phyloP scores from a whole-genome alignment of 352 stramenopile genomes.

The Synura sp. region DNA sequence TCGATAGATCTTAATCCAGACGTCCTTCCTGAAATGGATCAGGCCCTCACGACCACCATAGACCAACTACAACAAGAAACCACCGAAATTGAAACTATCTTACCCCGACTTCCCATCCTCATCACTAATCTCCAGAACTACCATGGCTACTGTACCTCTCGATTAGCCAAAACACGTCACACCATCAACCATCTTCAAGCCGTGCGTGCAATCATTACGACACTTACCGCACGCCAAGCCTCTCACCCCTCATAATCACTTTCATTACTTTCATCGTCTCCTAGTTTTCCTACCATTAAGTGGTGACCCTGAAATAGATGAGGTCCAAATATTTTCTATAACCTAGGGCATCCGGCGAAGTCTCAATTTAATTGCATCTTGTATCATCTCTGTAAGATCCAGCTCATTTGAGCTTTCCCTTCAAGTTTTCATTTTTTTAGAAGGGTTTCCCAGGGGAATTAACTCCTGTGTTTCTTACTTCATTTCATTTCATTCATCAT shows the following conservation, averaged over 20 bases:
- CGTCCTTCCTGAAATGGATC: too few species aligned
- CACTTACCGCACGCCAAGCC: constrained; percentile 11
- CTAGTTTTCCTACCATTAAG: not conserved
- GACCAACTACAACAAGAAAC: too few species aligned
- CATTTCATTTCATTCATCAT: constrained; percentile 13
- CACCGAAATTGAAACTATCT: too few species aligned
- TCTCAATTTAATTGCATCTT: too few species aligned
- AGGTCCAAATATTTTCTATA: constrained; percentile 10
- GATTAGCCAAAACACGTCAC: not conserved
- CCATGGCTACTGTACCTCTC: too few species aligned
- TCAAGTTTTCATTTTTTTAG: too few species aligned
- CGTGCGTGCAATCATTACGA: too few species aligned
- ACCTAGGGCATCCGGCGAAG: not conserved
- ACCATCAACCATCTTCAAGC: not conserved
- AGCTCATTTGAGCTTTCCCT: not conserved
- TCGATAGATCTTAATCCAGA: too few species aligned
- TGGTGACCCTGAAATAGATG: constrained; percentile 3
- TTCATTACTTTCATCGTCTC: not conserved
- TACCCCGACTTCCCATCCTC: not conserved
- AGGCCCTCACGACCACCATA: too few species aligned
- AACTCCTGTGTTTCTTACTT: constrained; percentile 21
- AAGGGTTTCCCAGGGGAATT: too few species aligned
- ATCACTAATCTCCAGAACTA: too few species aligned
- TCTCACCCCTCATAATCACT: not conserved
- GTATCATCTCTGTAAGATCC: too few species aligned